Evolutionary conservation across 805 yeast genomes (phyloP), one percentile per base, ranked within the genome.

Genomic region (Lachancea dasiensis): DNA sequence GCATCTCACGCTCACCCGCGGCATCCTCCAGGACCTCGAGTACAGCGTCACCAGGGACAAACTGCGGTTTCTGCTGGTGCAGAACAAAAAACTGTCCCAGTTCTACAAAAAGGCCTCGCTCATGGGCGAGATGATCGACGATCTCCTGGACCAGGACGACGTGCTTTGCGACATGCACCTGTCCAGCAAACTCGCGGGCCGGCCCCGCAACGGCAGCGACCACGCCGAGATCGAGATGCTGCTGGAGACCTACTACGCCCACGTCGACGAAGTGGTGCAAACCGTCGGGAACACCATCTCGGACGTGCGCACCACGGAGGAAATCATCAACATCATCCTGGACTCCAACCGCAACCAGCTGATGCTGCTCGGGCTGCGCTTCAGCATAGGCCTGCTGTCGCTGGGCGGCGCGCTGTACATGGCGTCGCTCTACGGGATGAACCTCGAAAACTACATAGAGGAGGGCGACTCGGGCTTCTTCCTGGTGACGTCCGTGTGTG

Each of bases 371-470:
- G 95, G 95, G 3, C 67, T 92, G 40, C 72, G 82, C 49, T 86
- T 86, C 57, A 80, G 92, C 35, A 78, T 86, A 18, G 92, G 95
- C 0, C 69, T 94, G 40, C 64, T 92, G 24, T 81, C 95, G 3
- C 66, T 89, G 52, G 95, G 95, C 2, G 74, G 80, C 11, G 81
- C 92, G 1, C 65, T 94, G 31, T 85, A 84, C 47, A 57, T 86
- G 11, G 92, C 95, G 2, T 82, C 96, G 0, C 65, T 86, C 8
- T 92, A 89, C 60, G 99, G 99, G 24, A 92, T 92, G 98, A 92
- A 92, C 61, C 66, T 92, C 58, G 86, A 83, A 53, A 92, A 90
- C 61, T 87, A 84, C 54, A 79, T 92, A 16, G 99, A 92, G 57
- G 95, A 87, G 40, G 65, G 78, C 1, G 72, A 73, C 39, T 70